Evolutionary conservation across 1,284 basidiomycete species (phyloP).

Genomic region (Leccinum solheimii): DNA sequence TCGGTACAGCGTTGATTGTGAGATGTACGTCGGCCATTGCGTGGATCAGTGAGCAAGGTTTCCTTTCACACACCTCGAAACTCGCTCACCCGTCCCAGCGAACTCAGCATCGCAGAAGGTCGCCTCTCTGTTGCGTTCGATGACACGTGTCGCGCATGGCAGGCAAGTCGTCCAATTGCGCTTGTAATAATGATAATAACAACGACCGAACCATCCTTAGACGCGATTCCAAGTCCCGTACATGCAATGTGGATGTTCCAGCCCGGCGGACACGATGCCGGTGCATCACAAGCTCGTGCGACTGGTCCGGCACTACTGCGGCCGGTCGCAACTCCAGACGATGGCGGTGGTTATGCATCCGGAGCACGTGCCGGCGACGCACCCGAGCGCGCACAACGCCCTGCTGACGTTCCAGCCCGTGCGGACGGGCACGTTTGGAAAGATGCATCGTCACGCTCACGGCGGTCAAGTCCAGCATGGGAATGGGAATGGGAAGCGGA

Average conservation of each 20-base stretch:
- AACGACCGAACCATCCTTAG: slow-evolving; percentile 18
- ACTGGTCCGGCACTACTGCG: slow-evolving; percentile 24
- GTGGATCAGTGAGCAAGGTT: slow-evolving; percentile 38
- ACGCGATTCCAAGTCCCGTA: slow-evolving; percentile 43
- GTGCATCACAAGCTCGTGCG: slow-evolving; percentile 32
- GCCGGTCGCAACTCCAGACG: slow-evolving; percentile 18
- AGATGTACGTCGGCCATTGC: slow-evolving; percentile 30
- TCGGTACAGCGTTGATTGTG: slow-evolving; percentile 37
- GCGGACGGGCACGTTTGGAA: slow-evolving; percentile 17
- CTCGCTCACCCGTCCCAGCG: slow-evolving; percentile 23
- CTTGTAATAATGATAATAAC: neutral
- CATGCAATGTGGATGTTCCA: slow-evolving; percentile 51
- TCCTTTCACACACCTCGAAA: neutral
- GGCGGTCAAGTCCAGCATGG: neutral
- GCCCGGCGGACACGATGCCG: slow-evolving; percentile 36
- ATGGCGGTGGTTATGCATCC: slow-evolving; percentile 28
- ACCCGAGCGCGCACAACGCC: slow-evolving; percentile 41
- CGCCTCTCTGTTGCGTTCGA: slow-evolving; percentile 38
- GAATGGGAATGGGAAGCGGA: neutral
- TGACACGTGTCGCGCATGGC: slow-evolving; percentile 38
- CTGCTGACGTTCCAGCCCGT: slow-evolving; percentile 24
- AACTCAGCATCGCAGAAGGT: slow-evolving; percentile 36
- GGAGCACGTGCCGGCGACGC: slow-evolving; percentile 38
- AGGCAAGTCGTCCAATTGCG: slow-evolving; percentile 12
- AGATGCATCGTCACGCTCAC: neutral